A percentile compares a stretch with the other conserved stretches of the same genome.
These are phyloP conservation scores for Lichenothelia convexa DNA, from an alignment of 495 filamentous ascomycete species.

Conservation along the genomic window DNA sequence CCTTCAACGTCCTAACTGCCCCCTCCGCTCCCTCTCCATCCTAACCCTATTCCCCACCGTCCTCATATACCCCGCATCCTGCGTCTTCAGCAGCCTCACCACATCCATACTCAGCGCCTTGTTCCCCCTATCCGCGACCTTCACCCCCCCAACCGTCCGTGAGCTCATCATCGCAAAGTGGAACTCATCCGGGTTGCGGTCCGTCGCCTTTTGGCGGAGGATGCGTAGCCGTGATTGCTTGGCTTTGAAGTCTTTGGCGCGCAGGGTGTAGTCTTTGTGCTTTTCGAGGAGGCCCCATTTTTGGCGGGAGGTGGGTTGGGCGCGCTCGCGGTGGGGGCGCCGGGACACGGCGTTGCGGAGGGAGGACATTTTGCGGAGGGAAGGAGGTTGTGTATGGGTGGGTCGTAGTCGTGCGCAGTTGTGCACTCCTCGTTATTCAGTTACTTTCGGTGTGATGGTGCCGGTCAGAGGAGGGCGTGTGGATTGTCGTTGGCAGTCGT, in stretches of 20 bases:
- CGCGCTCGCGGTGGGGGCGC: slow-evolving; percentile 69
- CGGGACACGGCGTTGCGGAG: slow-evolving; percentile 65
- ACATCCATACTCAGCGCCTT: slow-evolving; percentile 41
- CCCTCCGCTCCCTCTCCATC: slow-evolving; percentile 40
- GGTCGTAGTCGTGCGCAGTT: background rate
- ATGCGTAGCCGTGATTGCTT: slow-evolving; percentile 68
- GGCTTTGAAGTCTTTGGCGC: slow-evolving; percentile 68
- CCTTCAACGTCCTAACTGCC: too few species aligned
- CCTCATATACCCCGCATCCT: slow-evolving; percentile 77
- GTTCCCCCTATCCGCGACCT: slow-evolving; percentile 33
- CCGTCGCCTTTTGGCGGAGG: slow-evolving; percentile 60
- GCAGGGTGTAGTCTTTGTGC: slow-evolving; percentile 87
- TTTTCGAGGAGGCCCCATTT: slow-evolving; percentile 80
- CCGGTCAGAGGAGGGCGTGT: too few species aligned
- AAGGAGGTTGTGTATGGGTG: background rate
- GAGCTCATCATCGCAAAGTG: slow-evolving; percentile 73
- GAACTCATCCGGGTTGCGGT: slow-evolving; percentile 94
- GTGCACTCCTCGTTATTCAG: too few species aligned
- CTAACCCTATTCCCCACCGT: slow-evolving; percentile 42
- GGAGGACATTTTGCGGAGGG: slow-evolving; percentile 43
- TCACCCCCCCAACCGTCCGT: slow-evolving; percentile 43
- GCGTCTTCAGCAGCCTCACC: slow-evolving; percentile 82
- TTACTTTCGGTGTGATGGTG: too few species aligned
- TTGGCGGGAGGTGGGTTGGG: slow-evolving; percentile 62
- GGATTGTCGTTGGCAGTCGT: too few species aligned